Evolutionary conservation across 106 monocot genomes (phyloP), one percentile per base, ranked within the genome.

Genomic region (Dendrobium catenatum): DNA sequence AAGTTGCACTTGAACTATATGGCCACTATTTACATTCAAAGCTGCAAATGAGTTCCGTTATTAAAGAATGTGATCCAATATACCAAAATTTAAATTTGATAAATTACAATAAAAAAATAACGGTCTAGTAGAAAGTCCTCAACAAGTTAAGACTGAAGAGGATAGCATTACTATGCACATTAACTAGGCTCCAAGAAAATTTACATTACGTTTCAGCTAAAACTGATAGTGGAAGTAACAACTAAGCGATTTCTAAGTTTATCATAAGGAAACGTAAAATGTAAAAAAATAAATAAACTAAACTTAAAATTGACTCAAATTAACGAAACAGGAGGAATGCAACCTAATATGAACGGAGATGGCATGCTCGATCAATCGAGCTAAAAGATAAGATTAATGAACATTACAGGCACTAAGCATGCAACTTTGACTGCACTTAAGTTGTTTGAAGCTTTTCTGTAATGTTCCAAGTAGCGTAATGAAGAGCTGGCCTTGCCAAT

Each of bases 1-100:
- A 18, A 70, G 73, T 72, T 92, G 77, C 1, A 80, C 77, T 61
- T 85, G 64, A 56, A 54, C 29, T 72, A 81, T 81, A 68, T 77
- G 81, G 42, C 84, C 79, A n/a, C 75, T 84, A 77, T 85, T 85
- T 82, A 91, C 85, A 87, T 72, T 82, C 73, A 95, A 81, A 80
- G 83, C 95, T 98, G 94, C 94, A 92, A 4, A 83, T 26, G 26
- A 22, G 40, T 76, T 51, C 9, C 17, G 20, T 44, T 44, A 6
- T 74, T 44, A 74, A 44, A n/a, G 74, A 74, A 74, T 74, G 19
- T 9, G n/a, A 74, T 74, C 74, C 5, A 74, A 43, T 74, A 29
- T 20, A 43, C 0, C 74, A 74, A 74, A 33, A 37, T 70, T 70
- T 70, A 33, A 70, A 70, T 1, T 70, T 13, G 10, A 37, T 70